These are phyloP conservation scores for Phycomyces blakesleeanus DNA, from an alignment of 192 early-diverging fungal species.

Conservation along the genomic window DNA sequence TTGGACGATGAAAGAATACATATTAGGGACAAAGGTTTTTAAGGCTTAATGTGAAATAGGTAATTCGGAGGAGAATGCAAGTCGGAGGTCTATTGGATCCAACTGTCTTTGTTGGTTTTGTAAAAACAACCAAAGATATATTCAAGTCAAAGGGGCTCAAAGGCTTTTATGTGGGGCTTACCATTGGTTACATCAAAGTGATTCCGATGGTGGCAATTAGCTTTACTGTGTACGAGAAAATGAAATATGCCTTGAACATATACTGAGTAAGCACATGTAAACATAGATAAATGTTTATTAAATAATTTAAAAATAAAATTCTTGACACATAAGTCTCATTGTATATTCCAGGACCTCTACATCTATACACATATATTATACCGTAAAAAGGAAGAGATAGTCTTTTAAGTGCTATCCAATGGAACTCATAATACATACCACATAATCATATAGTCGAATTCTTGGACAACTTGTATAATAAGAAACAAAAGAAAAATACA, in stretches of 20 bases:
- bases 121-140: constrained; percentile 60
- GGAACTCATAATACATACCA: no score
- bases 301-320: no score
- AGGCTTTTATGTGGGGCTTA: constrained; percentile 96
- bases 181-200: constrained; percentile 95
- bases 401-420: no score
- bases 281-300: no score
- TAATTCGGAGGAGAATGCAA: constrained; percentile 84
- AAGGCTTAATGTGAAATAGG: constrained; percentile 26
- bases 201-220: constrained; percentile 88
- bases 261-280: constrained; percentile 23
- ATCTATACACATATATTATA: no score
- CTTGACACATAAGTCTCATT: no score
- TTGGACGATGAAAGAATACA: neutral
- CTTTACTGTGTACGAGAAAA: constrained; percentile 82
- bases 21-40: neutral
- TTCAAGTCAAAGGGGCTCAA: constrained; percentile 62
- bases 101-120: constrained; percentile 45
- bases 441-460: no score
- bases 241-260: constrained; percentile 62
- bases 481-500: no score
- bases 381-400: no score
- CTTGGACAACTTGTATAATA: no score
- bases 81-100: constrained; percentile 64
- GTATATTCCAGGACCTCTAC: no score